Percentiles rank a stretch among this genome's conserved stretches.
Evolutionary conservation across 108 stramenopile species (phyloP).

Genomic region (Fragilaria radians): DNA sequence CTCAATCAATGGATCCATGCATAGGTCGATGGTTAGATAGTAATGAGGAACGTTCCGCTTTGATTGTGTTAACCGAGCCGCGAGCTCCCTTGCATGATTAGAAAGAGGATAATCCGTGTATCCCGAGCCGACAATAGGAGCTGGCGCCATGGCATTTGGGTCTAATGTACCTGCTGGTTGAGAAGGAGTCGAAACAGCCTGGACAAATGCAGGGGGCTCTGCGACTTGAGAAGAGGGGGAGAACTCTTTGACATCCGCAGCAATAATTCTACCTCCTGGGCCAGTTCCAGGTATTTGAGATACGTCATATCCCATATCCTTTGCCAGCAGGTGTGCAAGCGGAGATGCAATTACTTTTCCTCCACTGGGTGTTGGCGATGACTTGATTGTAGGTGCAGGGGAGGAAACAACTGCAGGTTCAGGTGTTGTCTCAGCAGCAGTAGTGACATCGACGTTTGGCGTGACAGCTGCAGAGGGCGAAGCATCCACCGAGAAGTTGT

Average conservation of each 20-base stretch:
- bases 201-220: constrained; percentile 7
- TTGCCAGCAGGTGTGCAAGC: constrained; percentile 78
- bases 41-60: constrained; percentile 95
- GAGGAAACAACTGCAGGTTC: constrained; percentile 26
- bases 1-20: constrained; percentile 73
- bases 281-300: constrained; percentile 81
- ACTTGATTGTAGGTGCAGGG: constrained; percentile 23
- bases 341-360: constrained; percentile 89
- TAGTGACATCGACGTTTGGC: constrained; percentile 23
- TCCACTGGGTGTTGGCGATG: constrained; percentile 40
- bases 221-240: constrained; percentile 38
- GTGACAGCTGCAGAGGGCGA: constrained; percentile 22
- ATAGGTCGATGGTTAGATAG: constrained; percentile 92
- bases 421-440: constrained; percentile 26
- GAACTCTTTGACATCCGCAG: constrained; percentile 81
- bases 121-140: constrained; percentile 28
- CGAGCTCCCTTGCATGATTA: constrained; percentile 49
- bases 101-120: constrained; percentile 44
- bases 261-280: constrained; percentile 91
- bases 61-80: constrained; percentile 63
- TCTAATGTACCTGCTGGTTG: constrained; percentile 26
- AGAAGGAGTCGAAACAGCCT: constrained; percentile 22
- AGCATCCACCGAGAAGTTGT: constrained; percentile 66
- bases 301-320: constrained; percentile 76
- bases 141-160: constrained; percentile 30